Percentiles rank a stretch among this genome's conserved stretches.
Conservation (phyloP, 2,329 filamentous ascomycete genomes). For the Lasiodiplodia citricola region DNA sequence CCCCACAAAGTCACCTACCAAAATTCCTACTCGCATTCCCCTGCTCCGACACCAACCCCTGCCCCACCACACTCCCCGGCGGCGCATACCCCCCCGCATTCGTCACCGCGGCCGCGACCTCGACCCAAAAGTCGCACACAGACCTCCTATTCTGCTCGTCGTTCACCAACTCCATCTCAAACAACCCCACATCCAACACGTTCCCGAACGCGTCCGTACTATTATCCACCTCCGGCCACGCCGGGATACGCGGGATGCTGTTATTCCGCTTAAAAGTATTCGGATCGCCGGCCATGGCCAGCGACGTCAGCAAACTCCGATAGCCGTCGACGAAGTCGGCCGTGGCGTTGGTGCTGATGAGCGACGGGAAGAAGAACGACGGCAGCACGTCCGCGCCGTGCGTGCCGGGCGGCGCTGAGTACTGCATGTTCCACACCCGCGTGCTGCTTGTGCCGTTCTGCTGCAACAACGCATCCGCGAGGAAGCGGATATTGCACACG, state of each 20-base stretch:
- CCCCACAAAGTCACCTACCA: neutral
- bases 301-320: neutral
- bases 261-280: neutral
- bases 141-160: neutral
- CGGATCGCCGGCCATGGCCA: neutral
- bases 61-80: neutral
- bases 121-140: slow-evolving; percentile 10
- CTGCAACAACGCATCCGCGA: slow-evolving; percentile 44
- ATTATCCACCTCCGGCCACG: slow-evolving; percentile 12
- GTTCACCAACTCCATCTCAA: neutral
- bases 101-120: slow-evolving; percentile 12
- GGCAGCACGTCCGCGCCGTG: slow-evolving; percentile 51
- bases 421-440: slow-evolving; percentile 50
- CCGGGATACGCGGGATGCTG: neutral
- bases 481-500: slow-evolving; percentile 37
- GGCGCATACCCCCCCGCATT: neutral
- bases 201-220: neutral
- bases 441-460: neutral
- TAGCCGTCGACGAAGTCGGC: slow-evolving; percentile 4
- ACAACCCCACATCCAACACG: neutral
- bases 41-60: neutral
- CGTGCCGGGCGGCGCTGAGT: slow-evolving; percentile 46
- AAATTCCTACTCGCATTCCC: slow-evolving; percentile 3
- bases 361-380: slow-evolving; percentile 6
- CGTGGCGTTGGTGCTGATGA: slow-evolving; percentile 6